Base-by-base conservation (phyloP, 495 filamentous ascomycete genomes). In the Corynascus novoguineensis region DNA sequence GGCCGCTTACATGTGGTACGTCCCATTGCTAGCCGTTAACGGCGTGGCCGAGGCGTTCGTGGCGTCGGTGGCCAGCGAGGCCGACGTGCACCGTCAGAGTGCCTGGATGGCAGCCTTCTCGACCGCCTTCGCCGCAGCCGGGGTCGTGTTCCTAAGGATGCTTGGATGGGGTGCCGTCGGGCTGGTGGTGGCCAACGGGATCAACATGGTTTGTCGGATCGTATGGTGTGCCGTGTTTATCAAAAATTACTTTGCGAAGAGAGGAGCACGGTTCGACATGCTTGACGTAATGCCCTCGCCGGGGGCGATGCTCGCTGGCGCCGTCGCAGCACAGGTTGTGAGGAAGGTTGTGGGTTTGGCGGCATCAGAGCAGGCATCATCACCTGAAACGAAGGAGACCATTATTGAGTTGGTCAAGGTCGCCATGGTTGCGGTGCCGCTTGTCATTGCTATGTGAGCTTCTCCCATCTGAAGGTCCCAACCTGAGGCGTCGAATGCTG, bases 21-120 rank as follows among this genome's bases (percentile, higher is more conserved):
- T 99, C 57, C 93, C 93, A 15, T 81, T 97, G 6, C 75, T 99
- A 1, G 95, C 91, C 1, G 70, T 95, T 59, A 99, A 99, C 65
- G 93, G 93, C 38, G 83, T 97, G 28, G 82, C 85, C 2, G 93
- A 99, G 72, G 89, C 92, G 0, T 97, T 97, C 58, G 90, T 97
- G 11, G 83, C 90, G 7, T 87, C 88, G 22, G 86, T 92, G 21
- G 92, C 93, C 0, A 85, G 76, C 5, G 73, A 85, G 52, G 59
- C 70, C 1, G 78, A 97, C 48, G 78, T 99, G 15, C 81, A 86
- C 29, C 67, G 60, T 4, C 93, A 99, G 71, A 86, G 86, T 4
- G 64, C 78, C 4, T 92, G 84, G 86, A 97, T 97, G 91, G 78
- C 80, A 4, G 78, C 66, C 3, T 93, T 95, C 59, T 90, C 85